Conservation (phyloP, 768 basidiomycete species). For the Tricholomella constricta region DNA sequence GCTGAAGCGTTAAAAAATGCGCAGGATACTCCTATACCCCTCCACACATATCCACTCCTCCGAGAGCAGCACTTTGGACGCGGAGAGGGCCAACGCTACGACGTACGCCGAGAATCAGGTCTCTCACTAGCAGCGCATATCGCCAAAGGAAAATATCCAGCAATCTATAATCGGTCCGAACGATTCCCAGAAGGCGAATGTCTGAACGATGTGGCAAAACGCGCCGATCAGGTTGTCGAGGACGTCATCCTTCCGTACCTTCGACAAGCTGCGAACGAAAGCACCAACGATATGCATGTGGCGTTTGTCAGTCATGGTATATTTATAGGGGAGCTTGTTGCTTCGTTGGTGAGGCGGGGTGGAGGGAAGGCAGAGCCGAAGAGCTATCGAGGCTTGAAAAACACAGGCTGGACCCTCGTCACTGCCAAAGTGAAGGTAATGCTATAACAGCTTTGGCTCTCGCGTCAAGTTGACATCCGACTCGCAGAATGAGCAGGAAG, state of each 20-base stretch:
- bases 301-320: conserved; percentile 78
- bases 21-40: conserved; percentile 46
- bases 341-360: conserved; percentile 47
- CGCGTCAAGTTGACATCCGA: neutral
- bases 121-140: conserved; percentile 50
- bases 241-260: conserved; percentile 60
- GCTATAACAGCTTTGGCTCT: neutral
- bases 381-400: conserved; percentile 54
- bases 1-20: conserved; percentile 55
- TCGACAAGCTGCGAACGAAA: conserved; percentile 37
- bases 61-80: conserved; percentile 72
- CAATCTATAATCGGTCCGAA: conserved; percentile 43
- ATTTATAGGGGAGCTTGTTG: conserved; percentile 62
- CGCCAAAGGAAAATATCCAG: conserved; percentile 54
- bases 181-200: conserved; percentile 76
- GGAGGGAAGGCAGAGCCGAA: conserved; percentile 21
- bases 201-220: conserved; percentile 55
- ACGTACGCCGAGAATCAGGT: conserved; percentile 27
- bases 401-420: conserved; percentile 71
- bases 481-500: conserved; percentile 25
- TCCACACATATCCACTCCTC: conserved; percentile 51
- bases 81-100: conserved; percentile 66
- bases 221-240: conserved; percentile 54
- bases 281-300: conserved; percentile 46
- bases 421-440: conserved; percentile 42